Conservation (phyloP, 75 land plant species). For the Sequoia sempervirens region DNA sequence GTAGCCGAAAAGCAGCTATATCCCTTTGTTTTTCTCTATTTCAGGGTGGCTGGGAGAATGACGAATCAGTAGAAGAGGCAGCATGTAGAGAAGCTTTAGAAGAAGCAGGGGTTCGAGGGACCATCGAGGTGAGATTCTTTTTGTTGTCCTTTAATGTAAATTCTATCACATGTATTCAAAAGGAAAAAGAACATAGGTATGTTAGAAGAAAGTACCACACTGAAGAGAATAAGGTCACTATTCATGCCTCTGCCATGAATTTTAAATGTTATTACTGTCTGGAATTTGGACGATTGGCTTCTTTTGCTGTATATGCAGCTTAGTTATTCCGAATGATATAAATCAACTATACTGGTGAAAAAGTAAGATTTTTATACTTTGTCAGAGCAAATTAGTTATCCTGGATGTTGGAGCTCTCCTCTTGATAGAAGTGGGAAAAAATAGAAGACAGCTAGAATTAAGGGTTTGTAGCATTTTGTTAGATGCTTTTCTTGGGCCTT, state of each 20-base stretch:
- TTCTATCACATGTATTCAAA: not conserved
- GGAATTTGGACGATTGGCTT: not conserved
- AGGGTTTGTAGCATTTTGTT: not conserved
- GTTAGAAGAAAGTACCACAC: not conserved
- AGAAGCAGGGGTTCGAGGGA: constrained; percentile 82
- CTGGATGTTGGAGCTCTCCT: not conserved
- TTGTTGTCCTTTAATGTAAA: not conserved
- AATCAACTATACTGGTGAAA: not conserved
- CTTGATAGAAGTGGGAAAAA: not conserved
- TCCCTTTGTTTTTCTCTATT: constrained; percentile 10
- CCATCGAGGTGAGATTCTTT: constrained; percentile 24
- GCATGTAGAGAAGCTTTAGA: constrained; percentile 81
- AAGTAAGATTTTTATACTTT: not conserved
- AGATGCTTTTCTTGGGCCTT: not conserved
- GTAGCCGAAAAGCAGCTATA: not conserved
- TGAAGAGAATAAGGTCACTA: not conserved
- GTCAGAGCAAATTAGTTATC: not conserved
- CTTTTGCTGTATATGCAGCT: too few species aligned
- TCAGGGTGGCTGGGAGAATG: constrained; percentile 91
- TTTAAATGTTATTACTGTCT: not conserved
- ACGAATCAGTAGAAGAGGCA: constrained; percentile 71
- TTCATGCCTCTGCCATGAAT: not conserved
- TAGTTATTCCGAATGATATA: not conserved
- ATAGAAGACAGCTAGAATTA: not conserved
- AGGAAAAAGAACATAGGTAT: not conserved